Conservation (phyloP, 2,329 filamentous ascomycete species). For the Sporothrix globosa region DNA sequence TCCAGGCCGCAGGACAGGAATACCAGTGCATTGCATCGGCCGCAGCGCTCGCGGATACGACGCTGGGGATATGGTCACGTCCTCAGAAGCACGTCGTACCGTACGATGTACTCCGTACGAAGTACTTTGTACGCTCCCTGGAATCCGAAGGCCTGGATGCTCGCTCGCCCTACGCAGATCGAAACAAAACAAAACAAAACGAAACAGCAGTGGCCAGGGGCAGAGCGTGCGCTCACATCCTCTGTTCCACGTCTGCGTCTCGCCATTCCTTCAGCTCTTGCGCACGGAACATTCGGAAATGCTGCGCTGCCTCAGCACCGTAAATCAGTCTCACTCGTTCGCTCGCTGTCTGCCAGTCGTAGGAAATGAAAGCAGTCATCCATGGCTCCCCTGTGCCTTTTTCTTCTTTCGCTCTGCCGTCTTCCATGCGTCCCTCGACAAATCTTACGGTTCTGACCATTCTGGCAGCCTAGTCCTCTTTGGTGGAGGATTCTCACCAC, state of each 20-base stretch:
- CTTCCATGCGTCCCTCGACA: background rate
- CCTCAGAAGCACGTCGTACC: background rate
- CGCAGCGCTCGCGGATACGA: too few relatives aligned
- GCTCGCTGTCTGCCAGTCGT: too few relatives aligned
- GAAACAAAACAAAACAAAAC: slow-evolving; percentile 22
- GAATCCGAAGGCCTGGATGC: too few relatives aligned
- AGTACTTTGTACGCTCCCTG: too few relatives aligned
- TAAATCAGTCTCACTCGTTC: too few relatives aligned
- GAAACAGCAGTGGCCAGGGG: background rate
- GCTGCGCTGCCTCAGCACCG: too few relatives aligned
- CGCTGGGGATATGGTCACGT: background rate
- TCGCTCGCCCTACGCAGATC: slow-evolving; percentile 1
- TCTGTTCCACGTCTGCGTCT: background rate
- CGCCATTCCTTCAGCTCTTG: too few relatives aligned
- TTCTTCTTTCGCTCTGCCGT: background rate
- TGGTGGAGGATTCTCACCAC: background rate
- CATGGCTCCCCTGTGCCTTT: background rate
- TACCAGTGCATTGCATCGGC: too few relatives aligned
- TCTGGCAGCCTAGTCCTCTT: background rate
- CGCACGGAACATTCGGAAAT: too few relatives aligned
- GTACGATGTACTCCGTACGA: too few relatives aligned
- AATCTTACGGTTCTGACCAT: background rate
- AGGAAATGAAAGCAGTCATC: too few relatives aligned
- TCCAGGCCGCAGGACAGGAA: background rate
- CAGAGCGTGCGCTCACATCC: background rate